Base-by-base conservation (phyloP, 2,329 filamentous ascomycete genomes). In the Phaeosphaeria sp. region DNA sequence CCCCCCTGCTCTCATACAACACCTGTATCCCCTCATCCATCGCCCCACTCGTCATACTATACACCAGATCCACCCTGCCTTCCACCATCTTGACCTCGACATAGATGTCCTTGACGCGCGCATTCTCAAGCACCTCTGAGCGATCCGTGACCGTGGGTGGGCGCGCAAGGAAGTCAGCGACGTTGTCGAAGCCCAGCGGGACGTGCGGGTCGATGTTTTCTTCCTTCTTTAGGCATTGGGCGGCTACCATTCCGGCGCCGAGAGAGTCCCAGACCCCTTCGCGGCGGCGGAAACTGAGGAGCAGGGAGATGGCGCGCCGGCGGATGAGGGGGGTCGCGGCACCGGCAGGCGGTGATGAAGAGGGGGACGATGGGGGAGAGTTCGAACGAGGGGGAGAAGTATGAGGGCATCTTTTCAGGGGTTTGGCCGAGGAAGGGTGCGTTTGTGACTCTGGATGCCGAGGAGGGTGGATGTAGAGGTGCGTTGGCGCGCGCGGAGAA, bases 221-320 rank as follows among this genome's bases (percentile, higher is more conserved):
- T 51, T 73, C 70, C 10, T 66, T 44, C 54, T 66, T 64, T 18
- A 71, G 52, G 20, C 61, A 65, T 33, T 72, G 54, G 20, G 62
- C 39, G 9, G 65, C 65, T 0, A 72, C 66, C 59, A 68, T 60
- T 6, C 65, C 70, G 0, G 67, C 69, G 21, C 65, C 68, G 15
- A 59, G 59, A 1, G 63, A 67, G 47, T 72, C 67, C 71, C 69
- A 73, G 2, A 68, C 64, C 5, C 71, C 69, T 52, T 73, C 71
- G 21, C 71, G 63, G 13, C 69, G 60, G 22, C 68, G 53, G 55
- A 61, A 65, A 46, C 58, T 66, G 20, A 70, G 61, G 1, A 73
- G 58, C 3, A 72, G 54, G 11, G 62, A 55, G 17, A 73, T 60
- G 20, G 69, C 71, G 25, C 68, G 65, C 15, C 71, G 60, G 3